Evolutionary conservation across 139 green algal species (phyloP), one percentile per base, ranked within the genome.

Genomic region (Chlorella sorokiniana): DNA sequence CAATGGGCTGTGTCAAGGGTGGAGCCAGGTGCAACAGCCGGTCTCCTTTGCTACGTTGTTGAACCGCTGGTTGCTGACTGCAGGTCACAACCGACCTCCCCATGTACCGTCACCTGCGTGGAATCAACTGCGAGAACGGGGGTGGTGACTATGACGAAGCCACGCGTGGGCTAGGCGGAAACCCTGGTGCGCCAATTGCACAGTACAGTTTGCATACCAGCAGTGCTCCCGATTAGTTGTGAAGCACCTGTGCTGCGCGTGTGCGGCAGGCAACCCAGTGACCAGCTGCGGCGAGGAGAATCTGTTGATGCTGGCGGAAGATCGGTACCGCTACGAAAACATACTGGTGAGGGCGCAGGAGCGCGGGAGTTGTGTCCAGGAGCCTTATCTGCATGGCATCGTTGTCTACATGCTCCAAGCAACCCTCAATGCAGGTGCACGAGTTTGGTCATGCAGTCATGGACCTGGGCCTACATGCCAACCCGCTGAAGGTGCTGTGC

Each of bases 41-140:
- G 10, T 22, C 16, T 63, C 59, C 59, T 10, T 2, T 38, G 4
- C 59, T 29, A 27, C 62, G 52, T 23, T n/a, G 22, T 23, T 61
- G 25, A 6, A 61, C 27, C 9, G 22, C 7, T 61, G 3, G 9
- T 10, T 10, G 2, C 52, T 71, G 18, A 38, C 3, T 69, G n/a
- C 88, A 95, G 83, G 84, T 91, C n/a, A 96, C 92, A 25, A 91
- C 89, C 4, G 93, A 96, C 83, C 92, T 96, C 3, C 90, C 93
- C 6, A 89, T 86, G 22, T 93, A 96, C 64, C 64, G 76, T n/a
- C 63, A 76, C 64, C 35, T 96, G 70, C 83, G 86, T 3, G 87
- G 86, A 37, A n/a, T 86, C 1, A 35, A 83, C 3, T 85, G 78
- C 69, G 71, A 65, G 6, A 82, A 83, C 79, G 86, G 82, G 7